These are phyloP conservation scores for Venturia nashicola DNA, from an alignment of 2,329 filamentous ascomycete species.

Conservation along the genomic window DNA sequence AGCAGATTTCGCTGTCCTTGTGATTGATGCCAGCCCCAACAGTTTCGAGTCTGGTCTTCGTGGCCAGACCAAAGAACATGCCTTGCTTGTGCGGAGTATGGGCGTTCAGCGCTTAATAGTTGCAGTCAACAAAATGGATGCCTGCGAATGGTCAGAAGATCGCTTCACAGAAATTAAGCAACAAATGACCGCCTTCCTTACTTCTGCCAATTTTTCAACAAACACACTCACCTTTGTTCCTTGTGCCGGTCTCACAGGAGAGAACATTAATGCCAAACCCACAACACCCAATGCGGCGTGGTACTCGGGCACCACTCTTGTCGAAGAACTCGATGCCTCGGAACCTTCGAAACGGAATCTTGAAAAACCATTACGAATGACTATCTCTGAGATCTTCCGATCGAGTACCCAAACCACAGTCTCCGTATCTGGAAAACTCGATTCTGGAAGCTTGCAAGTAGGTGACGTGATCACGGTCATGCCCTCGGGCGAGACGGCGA, in stretches of 20 bases:
- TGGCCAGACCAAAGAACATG: slow-evolving; percentile 90
- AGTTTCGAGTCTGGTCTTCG: slow-evolving; percentile 89
- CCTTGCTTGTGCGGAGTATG: slow-evolving; percentile 77
- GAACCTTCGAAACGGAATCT: slow-evolving; percentile 61
- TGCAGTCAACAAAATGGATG: slow-evolving; percentile 91
- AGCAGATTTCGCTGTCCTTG: slow-evolving; percentile 88
- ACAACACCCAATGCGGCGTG: slow-evolving; percentile 45
- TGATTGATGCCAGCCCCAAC: slow-evolving; percentile 81
- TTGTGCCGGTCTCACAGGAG: slow-evolving; percentile 77
- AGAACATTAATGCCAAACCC: slow-evolving; percentile 53
- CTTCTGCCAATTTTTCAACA: slow-evolving; percentile 64
- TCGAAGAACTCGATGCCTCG: slow-evolving; percentile 75
- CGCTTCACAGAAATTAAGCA: slow-evolving; percentile 77
- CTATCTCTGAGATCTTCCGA: slow-evolving; percentile 77
- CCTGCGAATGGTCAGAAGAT: slow-evolving; percentile 67
- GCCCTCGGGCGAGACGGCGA: slow-evolving; percentile 69
- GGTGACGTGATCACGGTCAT: slow-evolving; percentile 72
- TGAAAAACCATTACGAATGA: slow-evolving; percentile 70
- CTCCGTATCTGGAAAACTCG: slow-evolving; percentile 75
- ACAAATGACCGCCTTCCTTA: slow-evolving; percentile 73
- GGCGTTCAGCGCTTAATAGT: slow-evolving; percentile 81
- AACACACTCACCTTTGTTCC: slow-evolving; percentile 82
- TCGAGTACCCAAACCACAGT: slow-evolving; percentile 68
- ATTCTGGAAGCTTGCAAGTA: slow-evolving; percentile 70
- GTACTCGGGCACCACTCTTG: slow-evolving; percentile 69